phyloP scores from a whole-genome alignment of 2,329 filamentous ascomycete species.

The Hysterium pulicare region DNA sequence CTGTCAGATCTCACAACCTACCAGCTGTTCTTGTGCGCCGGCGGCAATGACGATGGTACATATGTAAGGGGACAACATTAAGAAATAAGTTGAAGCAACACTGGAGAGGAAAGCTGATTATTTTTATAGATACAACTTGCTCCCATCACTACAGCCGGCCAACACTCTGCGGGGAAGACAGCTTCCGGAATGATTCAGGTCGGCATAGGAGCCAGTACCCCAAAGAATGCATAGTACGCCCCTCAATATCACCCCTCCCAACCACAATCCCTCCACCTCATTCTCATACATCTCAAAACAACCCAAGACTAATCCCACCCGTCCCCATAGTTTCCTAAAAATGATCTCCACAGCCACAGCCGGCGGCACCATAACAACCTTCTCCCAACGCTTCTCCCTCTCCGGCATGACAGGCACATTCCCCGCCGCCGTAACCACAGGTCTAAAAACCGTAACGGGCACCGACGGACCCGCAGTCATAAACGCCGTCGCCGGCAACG shows the following conservation, averaged over 20 bases:
- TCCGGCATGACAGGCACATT: conserved; percentile 62
- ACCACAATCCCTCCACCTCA: conserved; percentile 35
- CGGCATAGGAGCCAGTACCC: conserved; percentile 23
- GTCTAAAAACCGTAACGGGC: conserved; percentile 18
- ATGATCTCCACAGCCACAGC: conserved; percentile 55
- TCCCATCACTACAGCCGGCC: conserved; percentile 44
- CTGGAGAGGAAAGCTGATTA: no score
- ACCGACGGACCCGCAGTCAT: conserved; percentile 26
- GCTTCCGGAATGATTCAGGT: conserved; percentile 29
- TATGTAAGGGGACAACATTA: conserved; percentile 39
- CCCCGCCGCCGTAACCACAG: conserved; percentile 43
- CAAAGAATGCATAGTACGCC: conserved; percentile 56
- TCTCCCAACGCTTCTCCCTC: conserved; percentile 62
- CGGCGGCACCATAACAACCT: conserved; percentile 57
- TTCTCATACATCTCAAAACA: conserved; percentile 4
- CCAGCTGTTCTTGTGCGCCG: conserved; percentile 58
- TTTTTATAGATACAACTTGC: conserved; percentile 42
- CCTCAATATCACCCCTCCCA: not conserved
- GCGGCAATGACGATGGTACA: conserved; percentile 51
- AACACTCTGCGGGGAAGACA: conserved; percentile 43
- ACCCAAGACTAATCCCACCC: not conserved
- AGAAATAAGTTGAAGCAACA: no score
- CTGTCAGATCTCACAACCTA: conserved; percentile 53
- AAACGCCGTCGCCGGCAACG: conserved; percentile 17
- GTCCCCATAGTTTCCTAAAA: conserved; percentile 27